Evolutionary conservation across 805 yeast species (phyloP), one percentile per base, ranked within the genome.

Genomic region (Starmerella lactis-condensi): DNA sequence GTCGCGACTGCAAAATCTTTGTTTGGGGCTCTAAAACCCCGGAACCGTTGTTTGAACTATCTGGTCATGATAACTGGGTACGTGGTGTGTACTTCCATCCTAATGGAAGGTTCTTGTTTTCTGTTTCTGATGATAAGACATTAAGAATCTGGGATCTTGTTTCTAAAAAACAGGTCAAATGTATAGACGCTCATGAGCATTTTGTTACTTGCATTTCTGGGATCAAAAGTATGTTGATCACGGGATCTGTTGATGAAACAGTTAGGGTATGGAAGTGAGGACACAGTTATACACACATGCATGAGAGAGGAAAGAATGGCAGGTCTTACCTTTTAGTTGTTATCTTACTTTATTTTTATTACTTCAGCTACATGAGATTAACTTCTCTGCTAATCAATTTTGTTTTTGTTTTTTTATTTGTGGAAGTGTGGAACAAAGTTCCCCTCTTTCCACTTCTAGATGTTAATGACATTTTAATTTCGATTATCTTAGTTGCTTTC

Each of bases 51-150:
- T 58, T 62, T 16, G 69, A 70, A 13, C 54, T 79, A 8, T 45
- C 54, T 5, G 94, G 89, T 2, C 95, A 83, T 52, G 68, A 69
- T 30, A 76, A 89, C 7, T 83, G 96, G 96, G 75, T 85, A 1
- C 67, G 75, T 38, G 65, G 70, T 6, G 44, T 82, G 5, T 57
- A 58, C 7, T 54, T 75, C 29, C 93, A 81, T 52, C 92, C 93
- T 2, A 69, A 67, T 42, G 91, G 89, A 0, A 60, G 70, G 24
- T 69, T 66, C 42, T 48, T 81, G 12, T 58, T 74, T 28, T 69
- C 81, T 27, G 73, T 75, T 12, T 63, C 83, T 12, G 96, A 83
- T 51, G 95, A 83, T 51, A 71, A 71, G 39, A 58, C 71, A 1
- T 64, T 83, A 21, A 65, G 70, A 35, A 54, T 78, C 13, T 83